These are phyloP conservation scores for Phyllosticta ampelicida DNA, from an alignment of 2,329 filamentous ascomycete species.

Conservation along the genomic window DNA sequence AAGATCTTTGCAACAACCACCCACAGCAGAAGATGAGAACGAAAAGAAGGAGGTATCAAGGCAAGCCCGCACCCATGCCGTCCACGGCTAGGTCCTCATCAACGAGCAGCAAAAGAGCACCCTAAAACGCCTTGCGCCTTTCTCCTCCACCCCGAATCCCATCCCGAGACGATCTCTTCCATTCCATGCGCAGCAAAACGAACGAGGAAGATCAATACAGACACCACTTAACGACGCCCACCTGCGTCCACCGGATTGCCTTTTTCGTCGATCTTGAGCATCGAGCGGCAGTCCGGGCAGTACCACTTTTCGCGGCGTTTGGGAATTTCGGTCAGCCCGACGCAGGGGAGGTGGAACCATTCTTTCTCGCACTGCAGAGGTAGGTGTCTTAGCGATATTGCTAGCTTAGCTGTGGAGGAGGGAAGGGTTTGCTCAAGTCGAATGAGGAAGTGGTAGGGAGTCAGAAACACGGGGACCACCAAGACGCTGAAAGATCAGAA, in stretches of 20 bases:
- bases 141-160: no score
- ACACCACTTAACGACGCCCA: background rate
- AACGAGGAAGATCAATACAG: background rate
- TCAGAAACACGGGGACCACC: background rate
- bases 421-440: slow-evolving; percentile 18
- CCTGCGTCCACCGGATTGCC: slow-evolving; percentile 19
- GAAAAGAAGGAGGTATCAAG: no score
- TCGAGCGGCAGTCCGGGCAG: slow-evolving; percentile 56
- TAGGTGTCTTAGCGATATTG: no score
- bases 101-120: no score
- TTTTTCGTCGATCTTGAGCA: slow-evolving; percentile 21
- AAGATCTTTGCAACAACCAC: no score
- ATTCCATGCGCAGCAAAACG: background rate
- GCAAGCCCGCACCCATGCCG: no score
- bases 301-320: slow-evolving; percentile 73
- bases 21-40: no score
- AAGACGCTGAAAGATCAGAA: slow-evolving; percentile 6
- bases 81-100: no score
- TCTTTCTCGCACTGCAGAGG: slow-evolving; percentile 58
- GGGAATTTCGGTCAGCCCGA: slow-evolving; percentile 56
- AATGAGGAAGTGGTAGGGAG: slow-evolving; percentile 1
- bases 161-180: no score
- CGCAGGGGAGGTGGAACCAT: slow-evolving; percentile 77
- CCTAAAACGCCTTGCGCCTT: no score
- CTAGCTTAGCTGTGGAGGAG: no score